Evolutionary conservation across 2,329 filamentous ascomycete species (phyloP).

Genomic region (Pochonia chlamydosporia): DNA sequence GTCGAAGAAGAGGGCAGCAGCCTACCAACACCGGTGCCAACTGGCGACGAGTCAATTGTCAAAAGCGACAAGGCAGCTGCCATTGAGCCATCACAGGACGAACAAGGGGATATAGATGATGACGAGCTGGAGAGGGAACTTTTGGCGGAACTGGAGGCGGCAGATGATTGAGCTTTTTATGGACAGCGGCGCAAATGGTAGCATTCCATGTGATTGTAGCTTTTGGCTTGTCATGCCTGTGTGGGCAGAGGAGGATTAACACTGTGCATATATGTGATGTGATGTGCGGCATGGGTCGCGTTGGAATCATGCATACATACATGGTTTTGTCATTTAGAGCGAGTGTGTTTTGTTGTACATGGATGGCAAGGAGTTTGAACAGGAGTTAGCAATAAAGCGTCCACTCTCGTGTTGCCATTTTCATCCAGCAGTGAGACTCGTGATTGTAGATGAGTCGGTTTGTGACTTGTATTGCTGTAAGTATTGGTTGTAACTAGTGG

Average conservation of each 20-base stretch:
- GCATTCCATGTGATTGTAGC: background rate
- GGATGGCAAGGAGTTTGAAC: slow-evolving; percentile 5
- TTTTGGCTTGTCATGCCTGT: background rate
- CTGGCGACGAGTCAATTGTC: slow-evolving; percentile 24
- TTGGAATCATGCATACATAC: background rate
- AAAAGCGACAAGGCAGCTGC: slow-evolving; percentile 20
- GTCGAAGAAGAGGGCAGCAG: slow-evolving; percentile 27
- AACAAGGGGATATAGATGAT: slow-evolving; percentile 39
- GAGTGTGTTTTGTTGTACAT: background rate
- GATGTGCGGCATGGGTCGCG: background rate
- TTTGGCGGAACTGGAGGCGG: slow-evolving; percentile 51
- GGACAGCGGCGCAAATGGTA: background rate
- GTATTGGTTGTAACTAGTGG: too few relatives aligned
- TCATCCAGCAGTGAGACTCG: background rate
- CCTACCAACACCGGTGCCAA: slow-evolving; percentile 35
- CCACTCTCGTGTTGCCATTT: background rate
- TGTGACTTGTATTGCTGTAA: too few relatives aligned
- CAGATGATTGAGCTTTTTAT: slow-evolving; percentile 16
- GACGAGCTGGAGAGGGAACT: slow-evolving; percentile 60
- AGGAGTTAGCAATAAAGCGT: background rate
- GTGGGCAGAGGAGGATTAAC: background rate
- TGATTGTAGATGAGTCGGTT: too few relatives aligned
- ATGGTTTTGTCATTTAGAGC: background rate
- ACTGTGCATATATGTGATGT: slow-evolving; percentile 2
- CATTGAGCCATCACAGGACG: slow-evolving; percentile 18